These are phyloP conservation scores for Debaryomyces fabryi DNA, from an alignment of 1,139 yeast species.

Conservation along the genomic window DNA sequence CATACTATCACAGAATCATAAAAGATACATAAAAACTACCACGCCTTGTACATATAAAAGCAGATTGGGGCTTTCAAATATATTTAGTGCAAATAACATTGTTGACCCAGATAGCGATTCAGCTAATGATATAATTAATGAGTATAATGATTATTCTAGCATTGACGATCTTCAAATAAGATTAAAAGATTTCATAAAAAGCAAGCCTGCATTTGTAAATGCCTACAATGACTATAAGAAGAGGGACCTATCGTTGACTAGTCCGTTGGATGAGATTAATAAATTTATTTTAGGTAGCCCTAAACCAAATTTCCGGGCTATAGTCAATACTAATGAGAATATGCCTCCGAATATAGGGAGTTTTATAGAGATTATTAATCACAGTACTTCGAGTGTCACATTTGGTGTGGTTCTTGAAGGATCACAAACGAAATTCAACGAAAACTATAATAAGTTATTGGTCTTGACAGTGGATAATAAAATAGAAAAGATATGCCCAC, in stretches of 20 bases:
- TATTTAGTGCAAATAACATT: not conserved
- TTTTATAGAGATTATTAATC: conserved; percentile 32
- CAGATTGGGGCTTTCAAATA: not conserved
- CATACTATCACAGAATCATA: not conserved
- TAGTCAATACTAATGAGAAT: conserved; percentile 6
- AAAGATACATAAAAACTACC: not conserved
- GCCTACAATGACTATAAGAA: conserved; percentile 7
- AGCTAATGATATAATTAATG: not conserved
- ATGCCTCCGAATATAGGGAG: conserved; percentile 35
- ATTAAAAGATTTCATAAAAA: conserved; percentile 5
- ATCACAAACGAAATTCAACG: conserved; percentile 36
- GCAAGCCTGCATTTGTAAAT: conserved; percentile 7
- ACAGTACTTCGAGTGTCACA: conserved; percentile 10
- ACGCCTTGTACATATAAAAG: not conserved
- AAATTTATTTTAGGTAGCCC: not conserved
- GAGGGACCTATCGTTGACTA: not conserved
- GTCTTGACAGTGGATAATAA: conserved; percentile 38
- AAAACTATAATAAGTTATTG: conserved; percentile 32
- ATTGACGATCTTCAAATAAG: conserved; percentile 2
- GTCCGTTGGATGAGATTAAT: not conserved
- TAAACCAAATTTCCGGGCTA: not conserved
- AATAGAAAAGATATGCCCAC: conserved; percentile 28
- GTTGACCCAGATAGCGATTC: not conserved
- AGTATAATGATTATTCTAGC: conserved; percentile 4
- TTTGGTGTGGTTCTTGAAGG: conserved; percentile 39